These are phyloP conservation scores for Aspergillus biplanus DNA, from an alignment of 495 filamentous ascomycete species.

Conservation along the genomic window DNA sequence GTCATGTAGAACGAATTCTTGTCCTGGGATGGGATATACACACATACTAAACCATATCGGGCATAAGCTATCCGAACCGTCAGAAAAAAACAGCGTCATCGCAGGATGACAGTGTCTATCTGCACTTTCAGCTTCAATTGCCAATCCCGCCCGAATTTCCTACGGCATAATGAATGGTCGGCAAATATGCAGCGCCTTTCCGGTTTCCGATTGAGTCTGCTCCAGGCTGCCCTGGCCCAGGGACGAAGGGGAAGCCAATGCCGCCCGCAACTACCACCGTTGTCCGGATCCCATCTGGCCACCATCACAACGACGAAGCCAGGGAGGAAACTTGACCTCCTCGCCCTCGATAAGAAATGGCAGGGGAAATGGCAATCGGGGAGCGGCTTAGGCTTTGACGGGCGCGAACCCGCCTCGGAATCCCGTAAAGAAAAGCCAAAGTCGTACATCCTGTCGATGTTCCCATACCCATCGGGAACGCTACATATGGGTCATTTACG, in stretches of 20 bases:
- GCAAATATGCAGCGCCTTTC: slow-evolving; percentile 36
- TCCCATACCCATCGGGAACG: slow-evolving; percentile 87
- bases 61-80: slow-evolving; percentile 10
- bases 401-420: background rate
- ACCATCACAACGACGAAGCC: slow-evolving; percentile 29
- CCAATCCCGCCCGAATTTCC: background rate
- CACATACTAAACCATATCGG: slow-evolving; percentile 34
- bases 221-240: slow-evolving; percentile 26
- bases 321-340: slow-evolving; percentile 58
- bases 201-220: slow-evolving; percentile 35
- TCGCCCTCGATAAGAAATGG: slow-evolving; percentile 76
- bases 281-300: slow-evolving; percentile 22
- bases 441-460: slow-evolving; percentile 87
- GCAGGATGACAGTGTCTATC: background rate
- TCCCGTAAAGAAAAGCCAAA: slow-evolving; percentile 42
- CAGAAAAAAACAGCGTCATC: background rate
- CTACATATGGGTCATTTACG: slow-evolving; percentile 90
- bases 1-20: too few relatives aligned
- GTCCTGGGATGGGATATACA: background rate
- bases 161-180: slow-evolving; percentile 22
- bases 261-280: slow-evolving; percentile 19
- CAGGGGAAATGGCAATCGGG: slow-evolving; percentile 54
- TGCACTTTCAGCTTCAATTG: slow-evolving; percentile 9
- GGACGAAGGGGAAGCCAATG: slow-evolving; percentile 26
- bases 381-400: slow-evolving; percentile 15